Conservation (phyloP, 1,284 basidiomycete species). For the Sanghuangporus sanghuang region DNA sequence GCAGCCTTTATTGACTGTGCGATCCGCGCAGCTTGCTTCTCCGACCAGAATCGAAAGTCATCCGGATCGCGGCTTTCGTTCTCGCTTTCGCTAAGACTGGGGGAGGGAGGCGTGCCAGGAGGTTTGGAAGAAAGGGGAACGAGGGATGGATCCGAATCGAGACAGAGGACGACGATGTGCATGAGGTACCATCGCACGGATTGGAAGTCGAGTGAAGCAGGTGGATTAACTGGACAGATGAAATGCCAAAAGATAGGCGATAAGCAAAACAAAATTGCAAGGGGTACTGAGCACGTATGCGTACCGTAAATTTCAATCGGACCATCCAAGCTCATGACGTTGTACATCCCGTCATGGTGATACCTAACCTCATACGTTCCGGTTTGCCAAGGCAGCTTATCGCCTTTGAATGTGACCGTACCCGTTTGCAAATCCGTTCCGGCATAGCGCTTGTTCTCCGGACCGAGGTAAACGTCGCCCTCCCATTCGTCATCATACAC, state of each 20-base stretch:
- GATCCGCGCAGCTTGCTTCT: conserved; percentile 85
- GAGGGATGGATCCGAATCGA: conserved; percentile 80
- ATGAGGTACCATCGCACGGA: conserved; percentile 63
- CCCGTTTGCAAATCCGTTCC: conserved; percentile 52
- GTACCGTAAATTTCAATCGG: conserved; percentile 86
- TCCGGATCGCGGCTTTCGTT: conserved; percentile 60
- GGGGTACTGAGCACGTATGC: conserved; percentile 24
- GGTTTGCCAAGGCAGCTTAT: conserved; percentile 80
- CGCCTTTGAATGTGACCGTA: conserved; percentile 69
- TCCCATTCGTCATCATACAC: conserved; percentile 93
- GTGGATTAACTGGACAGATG: conserved; percentile 54
- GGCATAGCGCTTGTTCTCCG: conserved; percentile 33
- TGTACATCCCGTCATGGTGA: conserved; percentile 94
- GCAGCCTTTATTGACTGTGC: conserved; percentile 71
- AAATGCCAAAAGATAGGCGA: conserved; percentile 7
- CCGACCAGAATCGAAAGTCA: conserved; percentile 93
- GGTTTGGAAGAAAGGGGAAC: conserved; percentile 66
- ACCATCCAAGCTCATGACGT: conserved; percentile 82
- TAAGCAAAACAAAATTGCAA: not conserved
- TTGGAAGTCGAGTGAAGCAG: conserved; percentile 53
- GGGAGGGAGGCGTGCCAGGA: conserved; percentile 20
- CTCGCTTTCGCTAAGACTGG: not conserved
- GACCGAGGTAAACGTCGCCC: conserved; percentile 71
- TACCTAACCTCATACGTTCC: conserved; percentile 89
- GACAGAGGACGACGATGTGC: conserved; percentile 79